These are phyloP conservation scores for Myxozyma neotropica DNA, from an alignment of 805 yeast genomes.

Conservation along the genomic window DNA sequence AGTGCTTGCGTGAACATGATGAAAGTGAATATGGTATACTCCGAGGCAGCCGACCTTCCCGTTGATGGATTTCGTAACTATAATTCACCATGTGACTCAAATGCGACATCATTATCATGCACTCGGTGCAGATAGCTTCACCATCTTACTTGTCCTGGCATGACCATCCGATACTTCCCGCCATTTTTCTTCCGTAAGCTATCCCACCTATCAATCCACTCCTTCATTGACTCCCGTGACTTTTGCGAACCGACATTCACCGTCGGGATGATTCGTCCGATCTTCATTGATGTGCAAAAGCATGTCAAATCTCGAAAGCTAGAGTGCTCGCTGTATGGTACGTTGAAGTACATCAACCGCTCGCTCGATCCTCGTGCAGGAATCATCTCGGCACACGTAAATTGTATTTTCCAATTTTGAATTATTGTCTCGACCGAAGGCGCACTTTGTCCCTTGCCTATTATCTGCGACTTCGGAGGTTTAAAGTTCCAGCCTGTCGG, in stretches of 20 bases:
- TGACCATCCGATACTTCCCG: slow-evolving; percentile 2
- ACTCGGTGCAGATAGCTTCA: background rate
- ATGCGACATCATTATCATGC: background rate
- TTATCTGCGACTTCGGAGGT: slow-evolving; percentile 31
- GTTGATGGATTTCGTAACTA: background rate
- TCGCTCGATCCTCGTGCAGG: slow-evolving; percentile 36
- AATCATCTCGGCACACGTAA: slow-evolving; percentile 14
- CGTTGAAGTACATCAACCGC: slow-evolving; percentile 35
- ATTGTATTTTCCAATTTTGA: slow-evolving; percentile 6
- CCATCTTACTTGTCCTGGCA: slow-evolving; percentile 16
- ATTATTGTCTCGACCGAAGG: slow-evolving; percentile 17
- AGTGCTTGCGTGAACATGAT: too few species aligned
- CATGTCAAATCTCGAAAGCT: slow-evolving; percentile 77
- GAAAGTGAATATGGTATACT: background rate
- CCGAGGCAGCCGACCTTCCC: slow-evolving; percentile 1
- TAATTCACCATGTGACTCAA: background rate
- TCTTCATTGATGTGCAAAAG: slow-evolving; percentile 59
- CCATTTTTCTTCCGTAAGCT: slow-evolving; percentile 16
- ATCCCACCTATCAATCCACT: slow-evolving; percentile 34
- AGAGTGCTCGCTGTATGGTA: slow-evolving; percentile 95
- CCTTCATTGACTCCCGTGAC: slow-evolving; percentile 31
- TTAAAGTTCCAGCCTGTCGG: slow-evolving; percentile 92
- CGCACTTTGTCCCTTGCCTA: slow-evolving; percentile 14
- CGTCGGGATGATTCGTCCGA: slow-evolving; percentile 70
- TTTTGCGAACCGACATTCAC: slow-evolving; percentile 48